phyloP scores from a whole-genome alignment of 176 grass and related monocot genomes.

The sorghum (Sorghum bicolor) region Sorghum_bicolor_NCBIv3 NC_012871.2:5390001-5390500 shows the following conservation, averaged over 20 bases:
- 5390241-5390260: not conserved
- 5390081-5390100: not conserved
- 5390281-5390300: not conserved
- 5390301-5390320: not conserved
- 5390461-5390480: not conserved
- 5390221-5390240: not conserved
- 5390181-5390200: not conserved
- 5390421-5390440: not conserved
- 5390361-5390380: not conserved
- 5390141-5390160: not conserved
- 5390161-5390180: conserved; percentile 8
- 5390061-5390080: too few species aligned
- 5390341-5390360: not conserved
- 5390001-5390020: conserved; percentile 1
- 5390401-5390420: not conserved
- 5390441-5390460: conserved; percentile 6
- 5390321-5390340: not conserved
- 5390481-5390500: not conserved
- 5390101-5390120: not conserved
- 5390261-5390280: not conserved
- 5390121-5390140: not conserved
- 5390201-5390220: not conserved
- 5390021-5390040: not conserved
- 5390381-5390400: not conserved
- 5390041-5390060: not conserved